Evolutionary conservation across 768 basidiomycete genomes (phyloP).

Genomic region (Saitozyma podzolica): DNA sequence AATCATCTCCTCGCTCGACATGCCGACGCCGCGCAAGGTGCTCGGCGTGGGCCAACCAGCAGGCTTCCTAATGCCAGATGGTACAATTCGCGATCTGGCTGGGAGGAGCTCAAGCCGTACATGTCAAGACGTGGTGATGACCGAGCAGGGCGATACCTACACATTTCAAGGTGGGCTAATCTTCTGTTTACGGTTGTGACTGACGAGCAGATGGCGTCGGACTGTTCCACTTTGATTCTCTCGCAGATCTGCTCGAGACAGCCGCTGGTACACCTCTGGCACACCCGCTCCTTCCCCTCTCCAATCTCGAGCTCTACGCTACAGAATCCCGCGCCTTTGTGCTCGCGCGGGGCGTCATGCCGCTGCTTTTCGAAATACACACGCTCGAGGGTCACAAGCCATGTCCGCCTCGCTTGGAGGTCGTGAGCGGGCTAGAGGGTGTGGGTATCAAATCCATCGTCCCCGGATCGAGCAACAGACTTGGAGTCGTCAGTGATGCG

Average conservation of each 20-base stretch:
- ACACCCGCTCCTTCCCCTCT: slow-evolving; percentile 18
- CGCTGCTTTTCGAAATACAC: slow-evolving; percentile 27
- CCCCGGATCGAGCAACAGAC: slow-evolving; percentile 20
- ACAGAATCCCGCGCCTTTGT: slow-evolving; percentile 35
- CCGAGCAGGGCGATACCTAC: background rate
- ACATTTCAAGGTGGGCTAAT: background rate
- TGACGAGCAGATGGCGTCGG: slow-evolving; percentile 6
- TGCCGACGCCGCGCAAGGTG: background rate
- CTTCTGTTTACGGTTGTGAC: background rate
- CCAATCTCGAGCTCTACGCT: slow-evolving; percentile 11
- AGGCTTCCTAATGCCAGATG: too few relatives aligned
- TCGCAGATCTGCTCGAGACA: slow-evolving; percentile 15
- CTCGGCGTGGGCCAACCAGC: too few relatives aligned
- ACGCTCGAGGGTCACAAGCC: background rate
- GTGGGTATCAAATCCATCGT: slow-evolving; percentile 13
- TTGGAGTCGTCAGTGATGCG: slow-evolving; percentile 22
- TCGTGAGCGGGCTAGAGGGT: slow-evolving; percentile 33
- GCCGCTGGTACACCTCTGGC: background rate
- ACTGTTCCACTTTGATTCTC: slow-evolving; percentile 10
- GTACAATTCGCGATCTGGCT: background rate
- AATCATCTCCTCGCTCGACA: background rate
- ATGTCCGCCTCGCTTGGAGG: slow-evolving; percentile 1
- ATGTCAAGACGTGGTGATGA: background rate
- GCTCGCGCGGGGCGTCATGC: slow-evolving; percentile 4
- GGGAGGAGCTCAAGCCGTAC: background rate